phyloP scores from a whole-genome alignment of 257 asterid genomes.

The Datura wrightii region DNA sequence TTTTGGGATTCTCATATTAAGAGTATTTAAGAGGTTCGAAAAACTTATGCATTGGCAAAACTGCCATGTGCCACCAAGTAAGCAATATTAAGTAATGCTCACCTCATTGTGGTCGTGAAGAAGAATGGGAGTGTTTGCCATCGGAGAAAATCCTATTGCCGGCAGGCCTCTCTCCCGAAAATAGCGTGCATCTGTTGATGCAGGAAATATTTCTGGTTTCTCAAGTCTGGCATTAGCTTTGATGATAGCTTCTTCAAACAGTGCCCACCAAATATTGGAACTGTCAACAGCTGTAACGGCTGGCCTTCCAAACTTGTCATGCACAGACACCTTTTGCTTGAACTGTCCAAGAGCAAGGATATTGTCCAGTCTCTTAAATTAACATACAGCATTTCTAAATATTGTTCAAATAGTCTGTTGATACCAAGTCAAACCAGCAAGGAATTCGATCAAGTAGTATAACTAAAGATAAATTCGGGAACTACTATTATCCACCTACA shows the following conservation, averaged over 20 bases:
- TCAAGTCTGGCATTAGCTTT: slow-evolving; percentile 70
- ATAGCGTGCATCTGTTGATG: slow-evolving; percentile 90
- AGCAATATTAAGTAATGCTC: slow-evolving; percentile 28
- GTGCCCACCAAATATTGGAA: slow-evolving; percentile 94
- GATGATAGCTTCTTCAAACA: slow-evolving; percentile 69
- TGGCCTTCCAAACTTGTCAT: slow-evolving; percentile 73
- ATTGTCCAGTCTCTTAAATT: slow-evolving; percentile 20
- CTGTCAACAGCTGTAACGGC: slow-evolving; percentile 64
- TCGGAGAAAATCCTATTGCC: slow-evolving; percentile 96
- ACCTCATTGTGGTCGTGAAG: slow-evolving; percentile 99
- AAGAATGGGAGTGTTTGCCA: slow-evolving; percentile 94
- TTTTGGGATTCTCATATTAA: not conserved
- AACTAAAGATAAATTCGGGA: not conserved
- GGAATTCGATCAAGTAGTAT: not conserved
- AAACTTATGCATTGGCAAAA: not conserved
- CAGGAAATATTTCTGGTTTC: slow-evolving; percentile 91
- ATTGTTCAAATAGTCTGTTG: slow-evolving; percentile 17
- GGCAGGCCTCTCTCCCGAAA: slow-evolving; percentile 79
- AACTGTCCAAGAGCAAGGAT: slow-evolving; percentile 60
- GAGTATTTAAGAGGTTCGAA: not conserved
- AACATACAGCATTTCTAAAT: slow-evolving; percentile 2
- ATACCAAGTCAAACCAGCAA: not conserved
- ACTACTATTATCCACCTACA: not conserved
- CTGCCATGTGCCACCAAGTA: not conserved
- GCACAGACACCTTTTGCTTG: slow-evolving; percentile 56